Evolutionary conservation across 371 early-diverging fungal genomes (phyloP).

Genomic region (Zopfochytrium polystomum): DNA sequence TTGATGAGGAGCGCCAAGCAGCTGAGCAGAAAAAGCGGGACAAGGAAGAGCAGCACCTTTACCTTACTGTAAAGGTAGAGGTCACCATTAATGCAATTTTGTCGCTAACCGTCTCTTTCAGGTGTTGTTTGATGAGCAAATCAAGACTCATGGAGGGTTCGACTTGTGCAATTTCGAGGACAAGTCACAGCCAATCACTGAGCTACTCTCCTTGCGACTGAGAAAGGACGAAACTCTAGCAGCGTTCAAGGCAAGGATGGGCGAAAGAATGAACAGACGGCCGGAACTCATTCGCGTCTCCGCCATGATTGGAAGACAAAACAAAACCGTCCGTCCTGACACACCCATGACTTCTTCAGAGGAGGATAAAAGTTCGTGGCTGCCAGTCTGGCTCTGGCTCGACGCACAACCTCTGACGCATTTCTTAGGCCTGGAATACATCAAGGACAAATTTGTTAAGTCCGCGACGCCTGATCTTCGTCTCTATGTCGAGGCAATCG

Average conservation of each 20-base stretch:
- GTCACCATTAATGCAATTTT: background rate
- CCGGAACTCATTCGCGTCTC: constrained; percentile 70
- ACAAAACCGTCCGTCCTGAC: constrained; percentile 80
- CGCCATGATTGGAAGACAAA: constrained; percentile 72
- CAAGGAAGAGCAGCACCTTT: constrained; percentile 65
- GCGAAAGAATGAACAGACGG: constrained; percentile 44
- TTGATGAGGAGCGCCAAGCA: constrained; percentile 48
- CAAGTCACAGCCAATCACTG: constrained; percentile 3
- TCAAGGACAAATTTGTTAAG: constrained; percentile 31
- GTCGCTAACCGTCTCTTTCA: constrained; percentile 5
- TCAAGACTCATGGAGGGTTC: constrained; percentile 68
- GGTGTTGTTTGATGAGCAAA: constrained; percentile 61
- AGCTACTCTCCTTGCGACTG: background rate
- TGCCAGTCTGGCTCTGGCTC: background rate
- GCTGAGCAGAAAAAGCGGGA: constrained; percentile 60
- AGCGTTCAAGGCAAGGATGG: constrained; percentile 25
- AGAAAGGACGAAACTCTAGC: constrained; percentile 19
- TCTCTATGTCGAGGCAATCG: constrained; percentile 47
- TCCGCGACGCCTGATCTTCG: constrained; percentile 37
- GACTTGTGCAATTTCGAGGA: constrained; percentile 73
- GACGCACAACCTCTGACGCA: background rate
- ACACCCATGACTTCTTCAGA: constrained; percentile 45
- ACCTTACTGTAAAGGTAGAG: constrained; percentile 54
- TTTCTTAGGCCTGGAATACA: constrained; percentile 38
- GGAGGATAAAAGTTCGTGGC: constrained; percentile 34